Percentiles rank a stretch among this genome's conserved stretches.
Evolutionary conservation across 1,284 basidiomycete species (phyloP).

Genomic region (Mycena sp.): DNA sequence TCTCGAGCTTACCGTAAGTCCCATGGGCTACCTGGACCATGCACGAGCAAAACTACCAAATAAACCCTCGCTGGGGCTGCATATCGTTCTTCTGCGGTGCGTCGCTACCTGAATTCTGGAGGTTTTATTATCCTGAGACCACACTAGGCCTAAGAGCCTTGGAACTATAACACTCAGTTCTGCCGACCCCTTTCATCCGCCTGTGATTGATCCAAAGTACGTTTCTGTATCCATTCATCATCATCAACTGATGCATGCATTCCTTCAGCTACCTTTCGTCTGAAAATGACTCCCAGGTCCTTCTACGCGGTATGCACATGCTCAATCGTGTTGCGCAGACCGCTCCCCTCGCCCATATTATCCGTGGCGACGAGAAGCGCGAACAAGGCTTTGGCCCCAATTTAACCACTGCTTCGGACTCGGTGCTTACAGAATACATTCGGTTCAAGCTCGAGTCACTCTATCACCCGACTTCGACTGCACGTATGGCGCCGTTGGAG

Average conservation of each 20-base stretch:
- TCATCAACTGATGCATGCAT: too few species aligned
- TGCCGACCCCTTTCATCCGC: neutral
- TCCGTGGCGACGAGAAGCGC: neutral
- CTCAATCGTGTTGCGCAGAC: neutral
- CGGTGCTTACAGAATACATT: neutral
- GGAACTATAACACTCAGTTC: neutral
- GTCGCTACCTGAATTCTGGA: neutral
- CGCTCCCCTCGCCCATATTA: neutral
- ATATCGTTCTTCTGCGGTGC: constrained; percentile 1
- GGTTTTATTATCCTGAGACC: too few species aligned
- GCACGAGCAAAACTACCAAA: neutral
- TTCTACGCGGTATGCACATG: neutral
- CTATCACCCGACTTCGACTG: constrained; percentile 43
- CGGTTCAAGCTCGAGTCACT: neutral
- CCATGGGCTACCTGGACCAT: constrained; percentile 1
- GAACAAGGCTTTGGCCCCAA: neutral
- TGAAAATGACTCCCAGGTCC: neutral
- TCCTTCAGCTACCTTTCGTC: neutral
- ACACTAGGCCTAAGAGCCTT: neutral
- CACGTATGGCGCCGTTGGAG: constrained; percentile 39
- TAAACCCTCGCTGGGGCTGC: neutral
- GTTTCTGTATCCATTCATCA: neutral
- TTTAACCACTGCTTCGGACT: neutral
- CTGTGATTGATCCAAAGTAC: neutral
- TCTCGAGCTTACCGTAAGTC: neutral